Percentiles rank a stretch among this genome's conserved stretches.
phyloP scores from a whole-genome alignment of 1,284 basidiomycete species.

The Cystobasidium pallidum region DNA sequence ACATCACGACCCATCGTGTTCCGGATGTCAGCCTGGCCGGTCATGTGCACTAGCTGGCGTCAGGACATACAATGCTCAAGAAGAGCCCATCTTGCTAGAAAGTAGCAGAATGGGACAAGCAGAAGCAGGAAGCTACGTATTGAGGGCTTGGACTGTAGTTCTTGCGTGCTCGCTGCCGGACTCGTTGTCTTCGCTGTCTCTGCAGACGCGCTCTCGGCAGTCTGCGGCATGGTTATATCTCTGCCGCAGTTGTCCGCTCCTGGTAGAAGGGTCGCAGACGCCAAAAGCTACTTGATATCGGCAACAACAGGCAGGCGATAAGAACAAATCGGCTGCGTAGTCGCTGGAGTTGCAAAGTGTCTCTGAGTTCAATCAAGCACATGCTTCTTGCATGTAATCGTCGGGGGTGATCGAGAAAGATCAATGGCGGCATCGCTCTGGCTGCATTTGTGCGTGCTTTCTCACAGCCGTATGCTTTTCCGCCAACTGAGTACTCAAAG shows the following conservation, averaged over 20 bases:
- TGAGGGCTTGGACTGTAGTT: slow-evolving; percentile 1
- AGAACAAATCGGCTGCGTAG: neutral
- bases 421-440: neutral
- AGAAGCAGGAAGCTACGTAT: slow-evolving; percentile 17
- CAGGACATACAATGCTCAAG: slow-evolving; percentile 1
- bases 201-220: slow-evolving; percentile 1
- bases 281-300: neutral
- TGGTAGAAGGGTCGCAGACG: neutral
- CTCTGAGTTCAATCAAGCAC: neutral
- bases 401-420: slow-evolving; percentile 6
- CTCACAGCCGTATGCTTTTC: neutral
- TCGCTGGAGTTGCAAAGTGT: neutral
- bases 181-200: neutral
- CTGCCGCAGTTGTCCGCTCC: neutral
- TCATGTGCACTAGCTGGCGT: slow-evolving; percentile 5
- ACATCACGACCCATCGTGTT: neutral
- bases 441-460: neutral
- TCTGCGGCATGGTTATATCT: neutral
- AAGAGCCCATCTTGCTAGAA: slow-evolving; percentile 4
- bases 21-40: neutral
- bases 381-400: neutral
- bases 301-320: slow-evolving; percentile 3
- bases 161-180: neutral
- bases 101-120: slow-evolving; percentile 16
- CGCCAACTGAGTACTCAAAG: neutral